phyloP scores from a whole-genome alignment of 352 stramenopile species.

The Pythium aphanidermatum region DNA sequence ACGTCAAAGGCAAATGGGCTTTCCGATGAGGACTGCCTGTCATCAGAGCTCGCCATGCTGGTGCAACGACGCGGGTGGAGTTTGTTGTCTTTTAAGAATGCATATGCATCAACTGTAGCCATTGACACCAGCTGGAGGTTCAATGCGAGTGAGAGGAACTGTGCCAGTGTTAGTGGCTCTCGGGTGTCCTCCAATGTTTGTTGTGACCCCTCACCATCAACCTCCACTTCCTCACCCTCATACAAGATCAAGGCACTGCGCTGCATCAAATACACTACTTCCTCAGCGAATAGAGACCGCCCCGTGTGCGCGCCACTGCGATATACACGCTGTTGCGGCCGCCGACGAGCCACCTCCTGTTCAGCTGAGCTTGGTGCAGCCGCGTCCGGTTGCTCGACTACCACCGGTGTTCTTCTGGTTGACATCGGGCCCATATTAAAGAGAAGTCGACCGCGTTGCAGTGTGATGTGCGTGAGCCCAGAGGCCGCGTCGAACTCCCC shows the following conservation, averaged over 20 bases:
- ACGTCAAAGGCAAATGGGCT: slow-evolving; percentile 61
- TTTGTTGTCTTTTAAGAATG: slow-evolving; percentile 57
- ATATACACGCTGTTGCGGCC: slow-evolving; percentile 3
- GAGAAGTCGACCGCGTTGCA: slow-evolving; percentile 60
- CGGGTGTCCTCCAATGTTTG: not conserved
- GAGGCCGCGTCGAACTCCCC: slow-evolving; percentile 49
- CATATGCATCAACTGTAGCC: slow-evolving; percentile 47
- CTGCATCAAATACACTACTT: slow-evolving; percentile 60
- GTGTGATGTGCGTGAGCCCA: slow-evolving; percentile 61
- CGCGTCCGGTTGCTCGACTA: not conserved
- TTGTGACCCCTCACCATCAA: slow-evolving; percentile 1
- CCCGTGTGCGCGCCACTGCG: slow-evolving; percentile 43
- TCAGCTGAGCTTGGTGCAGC: not conserved
- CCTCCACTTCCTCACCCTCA: slow-evolving; percentile 13
- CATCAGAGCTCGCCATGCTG: slow-evolving; percentile 16
- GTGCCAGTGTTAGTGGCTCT: slow-evolving; percentile 14
- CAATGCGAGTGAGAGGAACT: slow-evolving; percentile 27
- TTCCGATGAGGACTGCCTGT: not conserved
- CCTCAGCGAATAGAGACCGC: slow-evolving; percentile 60
- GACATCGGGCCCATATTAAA: slow-evolving; percentile 64
- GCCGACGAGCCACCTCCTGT: not conserved
- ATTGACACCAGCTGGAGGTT: slow-evolving; percentile 23
- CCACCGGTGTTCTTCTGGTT: slow-evolving; percentile 25
- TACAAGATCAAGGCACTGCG: slow-evolving; percentile 42
- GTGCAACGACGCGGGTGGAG: slow-evolving; percentile 57